Evolutionary conservation across 1,139 yeast genomes (phyloP).

Genomic region (Williopsis jadinii): DNA sequence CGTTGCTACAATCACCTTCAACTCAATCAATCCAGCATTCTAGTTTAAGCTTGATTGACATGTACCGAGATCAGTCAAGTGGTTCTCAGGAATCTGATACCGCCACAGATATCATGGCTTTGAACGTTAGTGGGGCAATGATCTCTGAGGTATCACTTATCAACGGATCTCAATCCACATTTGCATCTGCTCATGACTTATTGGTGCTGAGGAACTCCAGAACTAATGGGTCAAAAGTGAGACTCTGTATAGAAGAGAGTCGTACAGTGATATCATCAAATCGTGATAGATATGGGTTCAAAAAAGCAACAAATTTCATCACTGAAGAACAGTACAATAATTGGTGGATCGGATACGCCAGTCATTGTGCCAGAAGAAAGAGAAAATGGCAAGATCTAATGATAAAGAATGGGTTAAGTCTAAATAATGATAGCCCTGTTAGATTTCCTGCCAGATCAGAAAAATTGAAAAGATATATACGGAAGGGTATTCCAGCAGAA

Average conservation of each 20-base stretch:
- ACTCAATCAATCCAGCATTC: constrained; percentile 9
- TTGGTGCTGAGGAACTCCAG: constrained; percentile 10
- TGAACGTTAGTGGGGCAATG: no score
- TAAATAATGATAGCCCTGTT: constrained; percentile 31
- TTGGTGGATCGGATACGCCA: constrained; percentile 71
- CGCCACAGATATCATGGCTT: background rate
- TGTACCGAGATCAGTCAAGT: constrained; percentile 17
- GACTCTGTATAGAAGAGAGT: constrained; percentile 16
- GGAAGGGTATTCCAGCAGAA: constrained; percentile 93
- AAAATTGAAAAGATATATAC: constrained; percentile 70
- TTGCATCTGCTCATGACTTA: constrained; percentile 4
- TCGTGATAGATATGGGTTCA: constrained; percentile 81
- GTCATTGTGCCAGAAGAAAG: constrained; percentile 54
- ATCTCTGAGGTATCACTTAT: no score
- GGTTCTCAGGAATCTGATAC: constrained; percentile 3
- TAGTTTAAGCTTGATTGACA: constrained; percentile 19
- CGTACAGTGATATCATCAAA: constrained; percentile 16
- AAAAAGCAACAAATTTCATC: constrained; percentile 49
- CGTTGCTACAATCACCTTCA: background rate
- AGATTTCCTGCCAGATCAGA: constrained; percentile 83
- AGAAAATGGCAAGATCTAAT: constrained; percentile 68
- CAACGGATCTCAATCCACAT: background rate
- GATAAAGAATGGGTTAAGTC: constrained; percentile 59
- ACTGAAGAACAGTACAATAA: constrained; percentile 52
- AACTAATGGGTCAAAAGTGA: constrained; percentile 13